Evolutionary conservation across 1,284 basidiomycete genomes (phyloP).

Genomic region (Cystobasidium pallidum): DNA sequence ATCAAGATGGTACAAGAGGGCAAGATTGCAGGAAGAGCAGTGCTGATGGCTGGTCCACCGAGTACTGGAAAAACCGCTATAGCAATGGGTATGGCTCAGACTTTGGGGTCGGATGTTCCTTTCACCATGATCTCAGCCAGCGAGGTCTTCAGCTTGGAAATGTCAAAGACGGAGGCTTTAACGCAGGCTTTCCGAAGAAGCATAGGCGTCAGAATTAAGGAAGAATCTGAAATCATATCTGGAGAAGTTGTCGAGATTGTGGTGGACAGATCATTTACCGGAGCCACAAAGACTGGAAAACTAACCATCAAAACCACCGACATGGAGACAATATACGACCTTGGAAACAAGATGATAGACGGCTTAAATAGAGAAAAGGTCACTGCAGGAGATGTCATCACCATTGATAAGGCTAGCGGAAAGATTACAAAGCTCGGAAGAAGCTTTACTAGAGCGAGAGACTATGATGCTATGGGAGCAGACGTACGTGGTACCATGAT

Average conservation of each 20-base stretch:
- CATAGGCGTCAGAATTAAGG: conserved; percentile 95
- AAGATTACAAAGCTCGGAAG: conserved; percentile 94
- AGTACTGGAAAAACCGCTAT: conserved; percentile 97
- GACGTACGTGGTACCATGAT: conserved; percentile 67
- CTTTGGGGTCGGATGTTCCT: conserved; percentile 87
- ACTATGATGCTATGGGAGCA: conserved; percentile 98
- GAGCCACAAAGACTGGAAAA: conserved; percentile 97
- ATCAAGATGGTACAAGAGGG: conserved; percentile 98
- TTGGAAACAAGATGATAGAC: conserved; percentile 99
- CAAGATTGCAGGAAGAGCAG: conserved; percentile 88
- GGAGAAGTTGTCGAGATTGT: conserved; percentile 99
- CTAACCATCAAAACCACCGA: conserved; percentile 98
- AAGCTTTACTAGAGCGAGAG: conserved; percentile 91
- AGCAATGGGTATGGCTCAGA: conserved; percentile 96
- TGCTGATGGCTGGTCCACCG: conserved; percentile 94
- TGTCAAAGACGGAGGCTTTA: conserved; percentile 97
- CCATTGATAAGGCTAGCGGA: conserved; percentile 96
- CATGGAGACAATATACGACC: conserved; percentile 99
- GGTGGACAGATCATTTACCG: conserved; percentile 94
- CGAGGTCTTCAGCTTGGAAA: conserved; percentile 92
- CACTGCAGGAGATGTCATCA: conserved; percentile 90
- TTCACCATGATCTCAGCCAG: conserved; percentile 97
- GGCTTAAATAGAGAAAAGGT: conserved; percentile 95
- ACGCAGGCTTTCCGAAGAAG: conserved; percentile 94
- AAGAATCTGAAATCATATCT: conserved; percentile 96